These are phyloP conservation scores for Penicillium salamii DNA, from an alignment of 495 filamentous ascomycete genomes.

Conservation along the genomic window DNA sequence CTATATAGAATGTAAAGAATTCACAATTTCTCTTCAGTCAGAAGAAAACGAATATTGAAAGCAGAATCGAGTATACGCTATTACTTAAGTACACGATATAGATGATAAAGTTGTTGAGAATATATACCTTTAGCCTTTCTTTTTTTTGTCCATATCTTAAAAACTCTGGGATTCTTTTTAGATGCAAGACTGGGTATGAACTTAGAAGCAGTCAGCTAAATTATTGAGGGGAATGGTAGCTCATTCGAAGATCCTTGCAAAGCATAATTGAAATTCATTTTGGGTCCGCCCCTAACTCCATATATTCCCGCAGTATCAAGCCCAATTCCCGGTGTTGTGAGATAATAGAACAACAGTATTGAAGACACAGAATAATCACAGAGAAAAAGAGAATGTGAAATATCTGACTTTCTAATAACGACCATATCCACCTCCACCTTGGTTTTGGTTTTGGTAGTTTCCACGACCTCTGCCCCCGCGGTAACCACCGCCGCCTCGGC, in stretches of 20 bases:
- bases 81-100: too few species aligned
- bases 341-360: slow-evolving; percentile 4
- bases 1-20: too few species aligned
- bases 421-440: slow-evolving; percentile 36
- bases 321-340: slow-evolving; percentile 5
- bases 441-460: slow-evolving; percentile 21
- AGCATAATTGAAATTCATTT: not conserved
- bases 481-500: slow-evolving; percentile 24
- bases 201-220: too few species aligned
- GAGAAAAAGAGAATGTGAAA: slow-evolving; percentile 4
- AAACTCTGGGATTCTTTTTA: too few species aligned
- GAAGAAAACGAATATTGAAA: too few species aligned
- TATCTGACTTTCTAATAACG: slow-evolving; percentile 33
- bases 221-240: too few species aligned
- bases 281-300: slow-evolving; percentile 1
- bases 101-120: too few species aligned
- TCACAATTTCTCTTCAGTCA: too few species aligned
- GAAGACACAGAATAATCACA: slow-evolving; percentile 9
- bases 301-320: not conserved
- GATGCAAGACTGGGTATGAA: too few species aligned
- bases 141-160: too few species aligned
- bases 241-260: not conserved
- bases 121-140: too few species aligned
- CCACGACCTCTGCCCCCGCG: slow-evolving; percentile 28
- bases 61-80: too few species aligned